Conservation (phyloP, 352 stramenopile genomes). For the Globisporangium mamillatum region DNA sequence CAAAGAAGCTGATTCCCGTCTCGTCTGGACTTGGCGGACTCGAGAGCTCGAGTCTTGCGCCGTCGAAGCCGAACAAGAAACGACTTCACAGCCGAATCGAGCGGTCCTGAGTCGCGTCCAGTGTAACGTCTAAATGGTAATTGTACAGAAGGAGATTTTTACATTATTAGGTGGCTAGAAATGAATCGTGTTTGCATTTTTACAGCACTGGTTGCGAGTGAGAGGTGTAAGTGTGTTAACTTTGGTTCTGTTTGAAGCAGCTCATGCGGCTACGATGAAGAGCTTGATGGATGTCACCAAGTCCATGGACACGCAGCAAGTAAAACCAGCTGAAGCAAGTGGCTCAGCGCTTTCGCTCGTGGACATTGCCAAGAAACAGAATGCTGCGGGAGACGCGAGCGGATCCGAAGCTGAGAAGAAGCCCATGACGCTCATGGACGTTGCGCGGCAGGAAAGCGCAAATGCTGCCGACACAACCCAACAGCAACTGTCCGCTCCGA, state of each 20-base stretch:
- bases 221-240: background rate
- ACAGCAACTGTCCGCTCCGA: background rate
- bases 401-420: constrained; percentile 12
- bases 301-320: constrained; percentile 27
- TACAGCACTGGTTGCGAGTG: background rate
- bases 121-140: constrained; percentile 15
- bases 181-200: background rate
- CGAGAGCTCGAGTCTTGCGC: constrained; percentile 17
- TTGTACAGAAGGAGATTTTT: constrained; percentile 9
- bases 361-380: constrained; percentile 34
- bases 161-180: background rate
- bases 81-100: constrained; percentile 24
- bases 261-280: constrained; percentile 1
- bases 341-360: constrained; percentile 26
- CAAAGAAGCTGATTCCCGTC: constrained; percentile 19
- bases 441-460: constrained; percentile 33
- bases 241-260: constrained; percentile 7
- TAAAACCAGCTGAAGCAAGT: background rate
- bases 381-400: background rate
- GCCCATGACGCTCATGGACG: constrained; percentile 37
- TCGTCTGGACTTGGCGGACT: constrained; percentile 5
- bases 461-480: constrained; percentile 1
- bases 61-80: constrained; percentile 39
- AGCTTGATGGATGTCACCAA: constrained; percentile 56
- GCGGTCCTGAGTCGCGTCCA: constrained; percentile 4